Evolutionary conservation across 495 filamentous ascomycete genomes (phyloP).

Genomic region (Aspergillus affinis): DNA sequence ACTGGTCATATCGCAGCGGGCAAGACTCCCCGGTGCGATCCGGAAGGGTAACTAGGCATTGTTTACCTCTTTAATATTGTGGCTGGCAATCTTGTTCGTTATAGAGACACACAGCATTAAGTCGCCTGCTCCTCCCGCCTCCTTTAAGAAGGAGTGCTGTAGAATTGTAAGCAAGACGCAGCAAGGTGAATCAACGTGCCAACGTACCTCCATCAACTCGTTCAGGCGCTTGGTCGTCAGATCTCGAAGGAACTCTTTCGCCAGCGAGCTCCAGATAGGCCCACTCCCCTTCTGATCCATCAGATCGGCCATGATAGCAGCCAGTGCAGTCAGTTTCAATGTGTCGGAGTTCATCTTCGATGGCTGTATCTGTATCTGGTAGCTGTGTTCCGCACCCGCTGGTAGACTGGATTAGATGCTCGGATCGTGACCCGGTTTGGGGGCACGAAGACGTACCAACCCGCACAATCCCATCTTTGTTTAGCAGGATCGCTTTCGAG

Average conservation of each 20-base stretch:
- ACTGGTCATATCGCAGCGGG: conserved; percentile 1
- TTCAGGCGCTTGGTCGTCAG: conserved; percentile 1
- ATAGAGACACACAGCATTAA: conserved; percentile 1
- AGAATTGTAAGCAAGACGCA: not conserved
- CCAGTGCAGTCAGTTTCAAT: conserved; percentile 1
- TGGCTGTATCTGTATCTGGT: conserved; percentile 1
- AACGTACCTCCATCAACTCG: conserved; percentile 1
- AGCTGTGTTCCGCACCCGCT: conserved; percentile 2
- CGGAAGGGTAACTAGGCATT: not conserved
- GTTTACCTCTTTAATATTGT: conserved; percentile 2
- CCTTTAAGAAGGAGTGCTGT: not conserved
- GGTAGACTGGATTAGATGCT: not conserved
- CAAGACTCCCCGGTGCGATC: not conserved
- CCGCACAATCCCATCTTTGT: conserved; percentile 1
- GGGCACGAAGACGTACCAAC: not conserved
- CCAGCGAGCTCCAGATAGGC: not conserved
- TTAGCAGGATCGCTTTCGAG: not conserved
- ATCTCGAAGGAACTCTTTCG: not conserved
- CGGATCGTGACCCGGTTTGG: not conserved
- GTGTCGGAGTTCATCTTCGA: not conserved
- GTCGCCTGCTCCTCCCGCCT: conserved; percentile 1
- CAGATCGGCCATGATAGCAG: conserved; percentile 1
- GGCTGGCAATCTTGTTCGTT: not conserved
- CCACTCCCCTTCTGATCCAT: not conserved
- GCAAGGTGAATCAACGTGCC: conserved; percentile 1